Evolutionary conservation across 495 filamentous ascomycete species (phyloP).

Genomic region (Glonium stellatum): DNA sequence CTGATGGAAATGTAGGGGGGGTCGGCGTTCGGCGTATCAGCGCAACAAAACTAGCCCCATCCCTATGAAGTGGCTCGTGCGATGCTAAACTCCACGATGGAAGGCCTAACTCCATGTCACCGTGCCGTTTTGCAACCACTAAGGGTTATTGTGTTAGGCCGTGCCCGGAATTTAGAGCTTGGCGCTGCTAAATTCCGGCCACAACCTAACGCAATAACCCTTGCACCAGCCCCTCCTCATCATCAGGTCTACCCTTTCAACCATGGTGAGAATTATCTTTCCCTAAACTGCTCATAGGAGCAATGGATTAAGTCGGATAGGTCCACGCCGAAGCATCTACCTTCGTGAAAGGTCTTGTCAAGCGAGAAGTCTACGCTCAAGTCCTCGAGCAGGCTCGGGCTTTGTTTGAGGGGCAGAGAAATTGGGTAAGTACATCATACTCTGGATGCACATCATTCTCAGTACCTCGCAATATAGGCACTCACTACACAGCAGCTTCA

Average conservation of each 20-base stretch:
- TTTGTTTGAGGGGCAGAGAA: slow-evolving; percentile 70
- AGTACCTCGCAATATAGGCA: background rate
- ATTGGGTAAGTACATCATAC: slow-evolving; percentile 60
- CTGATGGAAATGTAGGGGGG: too few species aligned
- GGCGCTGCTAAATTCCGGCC: too few species aligned
- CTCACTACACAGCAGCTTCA: background rate
- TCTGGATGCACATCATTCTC: background rate
- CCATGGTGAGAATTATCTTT: background rate
- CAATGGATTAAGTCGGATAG: slow-evolving; percentile 37
- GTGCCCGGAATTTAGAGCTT: too few species aligned
- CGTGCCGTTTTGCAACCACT: too few species aligned
- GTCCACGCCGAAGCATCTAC: slow-evolving; percentile 82
- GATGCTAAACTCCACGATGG: too few species aligned
- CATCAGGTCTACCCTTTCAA: background rate
- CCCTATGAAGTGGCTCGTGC: too few species aligned
- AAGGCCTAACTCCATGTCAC: too few species aligned
- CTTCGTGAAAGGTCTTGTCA: slow-evolving; percentile 58
- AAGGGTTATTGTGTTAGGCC: too few species aligned
- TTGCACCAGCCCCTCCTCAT: too few species aligned
- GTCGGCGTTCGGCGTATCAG: too few species aligned
- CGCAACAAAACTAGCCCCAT: too few species aligned
- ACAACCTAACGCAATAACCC: too few species aligned
- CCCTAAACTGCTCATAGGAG: background rate
- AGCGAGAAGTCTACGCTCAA: slow-evolving; percentile 70
- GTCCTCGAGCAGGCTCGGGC: slow-evolving; percentile 63